Evolutionary conservation across 2,329 filamentous ascomycete genomes (phyloP), one percentile per base, ranked within the genome.

Genomic region (Sporothrix luriei): DNA sequence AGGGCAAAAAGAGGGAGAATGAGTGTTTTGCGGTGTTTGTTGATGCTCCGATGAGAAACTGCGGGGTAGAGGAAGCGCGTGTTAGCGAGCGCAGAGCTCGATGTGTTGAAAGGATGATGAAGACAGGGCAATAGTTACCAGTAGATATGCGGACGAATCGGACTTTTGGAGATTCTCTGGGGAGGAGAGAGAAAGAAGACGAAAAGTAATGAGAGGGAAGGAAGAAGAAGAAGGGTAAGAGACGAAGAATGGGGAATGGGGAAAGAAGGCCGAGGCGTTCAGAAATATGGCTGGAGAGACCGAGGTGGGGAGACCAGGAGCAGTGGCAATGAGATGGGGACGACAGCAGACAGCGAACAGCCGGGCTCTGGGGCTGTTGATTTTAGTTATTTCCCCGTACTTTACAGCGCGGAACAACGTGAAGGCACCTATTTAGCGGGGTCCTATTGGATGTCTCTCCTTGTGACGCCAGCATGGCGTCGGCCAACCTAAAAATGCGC

Each of bases 31-130:
- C 33, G 52, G n/a, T 29, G 46, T 48, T 66, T 29, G 29, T 54
- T 46, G 65, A 21, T 40, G 65, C 29, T 55, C 40, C 52, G 43
- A 65, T 46, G 57, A 61, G 68, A 51, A 68, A 69, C 66, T 68
- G 73, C 68, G 74, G 74, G 74, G 73, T 29, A 33, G 59, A 57
- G 43, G 46, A 54, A 54, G 26, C 51, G 66, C 57, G 66, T 26
- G 46, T 46, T n/a, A 65, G 46, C 62, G 43, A 48, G 21, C 40
- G 64, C 29, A 55, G 21, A 46, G 38, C 62, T 65, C 49, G 46
- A 13, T 5, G 49, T 55, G 2, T 13, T 43, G n/a, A 14, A 43
- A 67, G 16, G 13, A n/a, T 11, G 26, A 40, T n/a, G 38, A 49
- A n/a, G n/a, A 26, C 48, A 64, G 29, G 24, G 64, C 57, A 24